Evolutionary conservation across 1,139 yeast genomes (phyloP).

Genomic region (Nakaseomyces bracarensis): DNA sequence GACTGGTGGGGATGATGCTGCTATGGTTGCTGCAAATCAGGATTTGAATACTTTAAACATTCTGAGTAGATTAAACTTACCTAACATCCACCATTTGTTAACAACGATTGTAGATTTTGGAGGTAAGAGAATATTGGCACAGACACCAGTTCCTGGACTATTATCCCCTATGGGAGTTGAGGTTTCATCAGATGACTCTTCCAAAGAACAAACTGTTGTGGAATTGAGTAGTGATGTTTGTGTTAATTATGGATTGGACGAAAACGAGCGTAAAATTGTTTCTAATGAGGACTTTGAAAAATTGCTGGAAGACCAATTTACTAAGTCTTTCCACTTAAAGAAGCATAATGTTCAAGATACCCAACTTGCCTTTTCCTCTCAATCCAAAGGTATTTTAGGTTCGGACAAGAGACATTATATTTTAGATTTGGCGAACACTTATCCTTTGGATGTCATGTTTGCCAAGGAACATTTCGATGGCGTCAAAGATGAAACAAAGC

Average conservation of each 20-base stretch:
- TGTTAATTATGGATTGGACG: conserved; percentile 65
- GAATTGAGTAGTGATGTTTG: conserved; percentile 28
- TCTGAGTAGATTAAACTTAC: conserved; percentile 57
- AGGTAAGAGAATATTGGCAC: conserved; percentile 83
- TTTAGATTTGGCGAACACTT: conserved; percentile 72
- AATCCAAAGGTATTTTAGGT: conserved; percentile 79
- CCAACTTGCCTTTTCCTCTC: conserved; percentile 60
- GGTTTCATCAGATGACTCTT: conserved; percentile 29
- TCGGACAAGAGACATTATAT: conserved; percentile 79
- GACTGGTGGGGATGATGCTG: conserved; percentile 79
- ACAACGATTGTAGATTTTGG: conserved; percentile 82
- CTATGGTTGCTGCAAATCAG: conserved; percentile 70
- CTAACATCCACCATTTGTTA: conserved; percentile 60
- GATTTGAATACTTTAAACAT: conserved; percentile 68
- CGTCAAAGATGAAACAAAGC: conserved; percentile 35
- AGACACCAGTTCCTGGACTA: conserved; percentile 96
- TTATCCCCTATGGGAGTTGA: conserved; percentile 40
- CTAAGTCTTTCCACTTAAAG: conserved; percentile 72
- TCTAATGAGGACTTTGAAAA: conserved; percentile 45
- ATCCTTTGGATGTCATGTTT: conserved; percentile 78
- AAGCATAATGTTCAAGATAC: conserved; percentile 49
- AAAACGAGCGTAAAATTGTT: conserved; percentile 40
- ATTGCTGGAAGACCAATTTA: conserved; percentile 50
- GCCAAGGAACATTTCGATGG: conserved; percentile 46
- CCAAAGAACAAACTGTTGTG: conserved; percentile 30